Base-by-base conservation (phyloP, 2,329 filamentous ascomycete species). In the Neophaeococcomyces aloes region DNA sequence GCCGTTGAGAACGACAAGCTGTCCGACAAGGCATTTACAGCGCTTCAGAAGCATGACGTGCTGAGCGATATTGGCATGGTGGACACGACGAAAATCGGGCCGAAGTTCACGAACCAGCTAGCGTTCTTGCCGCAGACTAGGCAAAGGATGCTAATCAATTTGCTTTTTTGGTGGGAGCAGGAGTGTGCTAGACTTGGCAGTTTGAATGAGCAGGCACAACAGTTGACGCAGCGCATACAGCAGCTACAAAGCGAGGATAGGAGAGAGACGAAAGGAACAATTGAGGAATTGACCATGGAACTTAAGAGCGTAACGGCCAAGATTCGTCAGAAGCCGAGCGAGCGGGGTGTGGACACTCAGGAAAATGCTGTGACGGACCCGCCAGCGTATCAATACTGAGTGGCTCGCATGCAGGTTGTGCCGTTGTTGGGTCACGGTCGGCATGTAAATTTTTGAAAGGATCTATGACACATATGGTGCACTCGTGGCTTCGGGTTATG, bases 81-180 rank as follows among this genome's bases (percentile, higher is more conserved):
- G n/a, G 45, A 51, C 32, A 51, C 49, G 10, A 33, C 29, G 18
- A 47, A 46, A 29, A 51, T 51, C 29, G 49, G 49, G 4, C 47
- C 44, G 11, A 32, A 21, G 38, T 51, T 51, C 15, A 27, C 36
- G 7, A 41, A 49, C 18, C 49, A 51, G 30, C 29, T 51, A 10
- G 47, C 49, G 11, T 21, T 46, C 15, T 25, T 51, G 39, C 49
- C 43, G 17, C 35, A 46, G 32, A 31, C 33, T 19, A 18, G 47
- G 21, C 49, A 51, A 33, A 44, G 39, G 10, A 47, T 48, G 8
- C 42, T 51, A 2, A 38, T 51, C 18, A 44, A 43, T 11, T 43
- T 51, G 47, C 37, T 51, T 5, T 51, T 51, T 40, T 51, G 49
- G 49, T 51, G 49, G 49, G 47, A 51, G 35, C 47, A 51, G 27